These are phyloP conservation scores for Cutaneotrichosporon spelunceum DNA, from an alignment of 1,284 basidiomycete species.

Conservation along the genomic window DNA sequence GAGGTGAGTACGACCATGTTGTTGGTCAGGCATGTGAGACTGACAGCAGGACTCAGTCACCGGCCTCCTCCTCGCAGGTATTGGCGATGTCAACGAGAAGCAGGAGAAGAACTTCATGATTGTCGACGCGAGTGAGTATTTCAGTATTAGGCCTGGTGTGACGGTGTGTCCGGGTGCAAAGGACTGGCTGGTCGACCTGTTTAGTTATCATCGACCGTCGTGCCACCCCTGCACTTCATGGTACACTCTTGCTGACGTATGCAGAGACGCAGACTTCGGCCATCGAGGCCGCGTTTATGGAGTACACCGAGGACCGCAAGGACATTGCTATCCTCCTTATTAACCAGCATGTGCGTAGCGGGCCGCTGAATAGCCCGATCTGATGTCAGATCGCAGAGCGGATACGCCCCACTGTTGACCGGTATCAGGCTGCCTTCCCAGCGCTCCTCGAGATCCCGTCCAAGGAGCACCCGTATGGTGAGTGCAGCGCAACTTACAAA, in stretches of 20 bases:
- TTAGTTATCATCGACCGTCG: no score
- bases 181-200: no score
- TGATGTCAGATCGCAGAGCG: slow-evolving; percentile 79
- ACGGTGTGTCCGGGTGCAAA: no score
- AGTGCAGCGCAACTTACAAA: slow-evolving; percentile 19
- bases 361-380: not conserved
- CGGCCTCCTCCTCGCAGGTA: slow-evolving; percentile 83
- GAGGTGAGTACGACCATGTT: slow-evolving; percentile 64
- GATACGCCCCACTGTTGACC: slow-evolving; percentile 91
- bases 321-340: slow-evolving; percentile 94
- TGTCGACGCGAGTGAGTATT: slow-evolving; percentile 74
- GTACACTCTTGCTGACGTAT: not conserved
- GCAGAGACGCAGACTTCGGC: slow-evolving; percentile 82
- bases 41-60: slow-evolving; percentile 81
- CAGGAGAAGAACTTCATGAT: slow-evolving; percentile 95
- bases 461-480: slow-evolving; percentile 75
- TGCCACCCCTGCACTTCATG: no score
- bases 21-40: not conserved
- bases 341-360: slow-evolving; percentile 80
- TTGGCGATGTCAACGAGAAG: slow-evolving; percentile 80
- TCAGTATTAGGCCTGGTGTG: no score
- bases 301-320: slow-evolving; percentile 77
- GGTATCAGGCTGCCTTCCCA: slow-evolving; percentile 93
- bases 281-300: slow-evolving; percentile 85
- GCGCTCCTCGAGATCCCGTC: slow-evolving; percentile 91